phyloP scores from a whole-genome alignment of 1,284 basidiomycete genomes.

The Rhodotorula sp. region DNA sequence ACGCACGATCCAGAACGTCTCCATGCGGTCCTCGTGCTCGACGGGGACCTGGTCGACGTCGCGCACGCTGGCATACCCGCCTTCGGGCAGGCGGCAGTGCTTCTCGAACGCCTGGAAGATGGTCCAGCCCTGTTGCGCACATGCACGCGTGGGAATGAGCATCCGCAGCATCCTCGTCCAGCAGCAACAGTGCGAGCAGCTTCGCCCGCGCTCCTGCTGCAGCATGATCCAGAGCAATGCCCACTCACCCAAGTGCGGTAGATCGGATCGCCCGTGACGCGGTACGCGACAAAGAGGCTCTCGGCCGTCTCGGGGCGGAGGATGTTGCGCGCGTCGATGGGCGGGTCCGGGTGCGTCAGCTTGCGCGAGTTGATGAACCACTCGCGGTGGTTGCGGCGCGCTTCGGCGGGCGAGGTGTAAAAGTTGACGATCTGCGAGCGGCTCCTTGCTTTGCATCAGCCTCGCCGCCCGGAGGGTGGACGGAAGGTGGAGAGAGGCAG shows the following conservation, averaged over 20 bases:
- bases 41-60: conserved; percentile 77
- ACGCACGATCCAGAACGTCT: conserved; percentile 85
- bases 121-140: conserved; percentile 64
- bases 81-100: conserved; percentile 70
- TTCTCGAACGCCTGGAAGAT: conserved; percentile 89
- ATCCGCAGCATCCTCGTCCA: too few relatives aligned
- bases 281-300: conserved; percentile 82
- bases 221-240: neutral
- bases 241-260: conserved; percentile 61
- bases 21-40: conserved; percentile 82
- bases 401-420: conserved; percentile 56
- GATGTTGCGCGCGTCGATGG: conserved; percentile 85
- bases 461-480: accelerated
- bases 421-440: conserved; percentile 75
- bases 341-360: conserved; percentile 49
- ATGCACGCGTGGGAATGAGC: neutral
- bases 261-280: conserved; percentile 75
- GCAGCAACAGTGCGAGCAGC: too few relatives aligned
- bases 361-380: conserved; percentile 76
- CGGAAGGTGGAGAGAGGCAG: neutral
- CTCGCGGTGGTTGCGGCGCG: conserved; percentile 53
- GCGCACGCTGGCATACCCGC: conserved; percentile 80
- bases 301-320: conserved; percentile 91
- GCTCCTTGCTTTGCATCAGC: too few relatives aligned
- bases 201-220: too few relatives aligned